A percentile compares a stretch with the other conserved stretches of the same genome.
These are phyloP conservation scores for Gautieria morchelliformis DNA, from an alignment of 768 basidiomycete genomes.

Conservation along the genomic window DNA sequence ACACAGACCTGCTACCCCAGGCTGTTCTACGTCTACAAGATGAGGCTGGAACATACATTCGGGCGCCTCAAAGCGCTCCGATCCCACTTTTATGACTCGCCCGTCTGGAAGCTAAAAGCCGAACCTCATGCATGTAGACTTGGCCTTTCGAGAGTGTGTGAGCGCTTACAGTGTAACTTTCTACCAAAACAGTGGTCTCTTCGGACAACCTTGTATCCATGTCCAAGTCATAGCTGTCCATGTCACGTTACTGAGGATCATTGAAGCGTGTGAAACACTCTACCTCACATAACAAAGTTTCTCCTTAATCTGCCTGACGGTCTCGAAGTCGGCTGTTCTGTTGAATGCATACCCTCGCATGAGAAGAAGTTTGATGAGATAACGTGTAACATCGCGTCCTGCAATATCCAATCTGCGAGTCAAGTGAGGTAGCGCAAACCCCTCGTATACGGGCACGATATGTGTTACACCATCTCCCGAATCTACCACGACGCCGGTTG, in stretches of 20 bases:
- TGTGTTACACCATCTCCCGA: constrained; percentile 99
- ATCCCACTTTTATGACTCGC: constrained; percentile 92
- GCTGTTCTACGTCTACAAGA: constrained; percentile 93
- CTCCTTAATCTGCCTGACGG: constrained; percentile 97
- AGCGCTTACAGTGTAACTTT: constrained; percentile 78
- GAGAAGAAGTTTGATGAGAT: constrained; percentile 96
- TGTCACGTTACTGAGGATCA: neutral
- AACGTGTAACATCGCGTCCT: constrained; percentile 95
- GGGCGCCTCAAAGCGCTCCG: constrained; percentile 96
- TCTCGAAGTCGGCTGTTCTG: constrained; percentile 98
- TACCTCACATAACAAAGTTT: constrained; percentile 96
- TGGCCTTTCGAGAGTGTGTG: neutral
- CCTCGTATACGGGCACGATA: constrained; percentile 97
- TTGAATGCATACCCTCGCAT: constrained; percentile 99
- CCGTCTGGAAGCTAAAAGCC: constrained; percentile 81
- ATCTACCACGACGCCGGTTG: constrained; percentile 97
- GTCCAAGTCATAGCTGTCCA: constrained; percentile 84
- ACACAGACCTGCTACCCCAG: constrained; percentile 78
- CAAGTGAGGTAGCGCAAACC: constrained; percentile 90
- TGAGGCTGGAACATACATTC: constrained; percentile 99
- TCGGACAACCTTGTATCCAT: constrained; percentile 87
- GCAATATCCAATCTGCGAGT: constrained; percentile 94
- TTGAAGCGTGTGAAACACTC: constrained; percentile 11
- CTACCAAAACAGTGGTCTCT: constrained; percentile 93
- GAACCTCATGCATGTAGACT: neutral